Evolutionary conservation across 306 rosid species (phyloP), one percentile per base, ranked within the genome.

Genomic region (Cucurbita pepo): DNA sequence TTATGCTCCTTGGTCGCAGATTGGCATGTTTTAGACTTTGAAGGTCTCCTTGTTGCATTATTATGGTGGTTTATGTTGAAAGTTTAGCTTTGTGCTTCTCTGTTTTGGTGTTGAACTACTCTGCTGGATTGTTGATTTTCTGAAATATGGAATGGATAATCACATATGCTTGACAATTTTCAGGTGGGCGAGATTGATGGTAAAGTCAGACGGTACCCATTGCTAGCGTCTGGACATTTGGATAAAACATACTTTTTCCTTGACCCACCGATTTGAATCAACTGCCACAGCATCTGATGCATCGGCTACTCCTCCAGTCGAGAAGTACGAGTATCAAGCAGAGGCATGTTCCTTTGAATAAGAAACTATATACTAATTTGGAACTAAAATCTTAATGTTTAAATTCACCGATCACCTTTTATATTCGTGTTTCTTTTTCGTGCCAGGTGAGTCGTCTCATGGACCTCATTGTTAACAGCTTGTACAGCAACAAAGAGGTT

Each of bases 381-480:
- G 48, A 51, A 11, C 11, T 56, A 0, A 16, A 18, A 56, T 44
- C 69, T 45, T 19, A 11, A 19, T 51, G 36, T 51, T 45, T 50
- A 73, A 21, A 12, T 21, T 71, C 21, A 51, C 47, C 60, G 41
- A 76, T 51, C 36, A 67, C 56, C 70, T 71, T 15, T 45, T 67
- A 8, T 51, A 38, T 6, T 61, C 18, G 63, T 51, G 47, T 55
- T 67, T n/a, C 5, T 38, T 73, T 75, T 66, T 36, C 21, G 65
- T 78, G 56, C 54, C 95, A 91, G 97, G 97, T 91, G 72, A 91
- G 96, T 82, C 90, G 99, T 51, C 96, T 95, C 79, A 89, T 95
- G 97, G 97, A 95, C 78, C 99, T 95, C 81, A 95, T 95, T 80
- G 97, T 95, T 45, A 88, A 95, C 82, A 95, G 99, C 84, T 88